Percentiles rank a stretch among this genome's conserved stretches.
phyloP scores from a whole-genome alignment of 2,329 filamentous ascomycete genomes.

The Polychaeton citri region DNA sequence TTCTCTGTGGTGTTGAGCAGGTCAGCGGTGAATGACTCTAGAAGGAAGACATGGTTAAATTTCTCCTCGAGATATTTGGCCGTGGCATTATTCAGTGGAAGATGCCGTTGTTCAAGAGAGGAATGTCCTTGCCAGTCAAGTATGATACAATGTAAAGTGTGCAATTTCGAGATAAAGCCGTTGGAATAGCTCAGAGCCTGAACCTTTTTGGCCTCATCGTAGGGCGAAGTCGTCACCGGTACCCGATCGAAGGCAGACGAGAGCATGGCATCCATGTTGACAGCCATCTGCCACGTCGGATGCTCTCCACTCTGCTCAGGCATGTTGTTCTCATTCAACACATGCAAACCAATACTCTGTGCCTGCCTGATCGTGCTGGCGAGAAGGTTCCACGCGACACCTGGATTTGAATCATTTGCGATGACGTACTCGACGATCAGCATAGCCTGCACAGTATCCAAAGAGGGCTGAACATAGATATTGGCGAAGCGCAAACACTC shows the following conservation, averaged over 20 bases:
- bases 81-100: too few relatives aligned
- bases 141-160: background rate
- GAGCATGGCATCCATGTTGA: background rate
- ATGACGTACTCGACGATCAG: slow-evolving; percentile 2
- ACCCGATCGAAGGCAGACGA: background rate
- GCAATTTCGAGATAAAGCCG: background rate
- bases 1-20: background rate
- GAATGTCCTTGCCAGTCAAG: background rate
- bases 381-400: slow-evolving; percentile 2
- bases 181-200: background rate
- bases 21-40: background rate
- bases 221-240: background rate
- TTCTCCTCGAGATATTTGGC: background rate
- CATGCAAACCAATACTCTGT: background rate
- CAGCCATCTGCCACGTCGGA: background rate
- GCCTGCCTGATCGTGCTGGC: background rate
- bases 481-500: slow-evolving; percentile 4
- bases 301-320: background rate
- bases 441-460: slow-evolving; percentile 2
- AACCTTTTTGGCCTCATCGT: background rate
- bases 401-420: slow-evolving; percentile 4
- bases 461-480: slow-evolving; percentile 3
- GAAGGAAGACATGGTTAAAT: background rate
- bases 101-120: background rate
- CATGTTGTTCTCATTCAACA: too few relatives aligned